Conservation (phyloP, 2,329 filamentous ascomycete species). For the Tolypocladium amazonense region DNA sequence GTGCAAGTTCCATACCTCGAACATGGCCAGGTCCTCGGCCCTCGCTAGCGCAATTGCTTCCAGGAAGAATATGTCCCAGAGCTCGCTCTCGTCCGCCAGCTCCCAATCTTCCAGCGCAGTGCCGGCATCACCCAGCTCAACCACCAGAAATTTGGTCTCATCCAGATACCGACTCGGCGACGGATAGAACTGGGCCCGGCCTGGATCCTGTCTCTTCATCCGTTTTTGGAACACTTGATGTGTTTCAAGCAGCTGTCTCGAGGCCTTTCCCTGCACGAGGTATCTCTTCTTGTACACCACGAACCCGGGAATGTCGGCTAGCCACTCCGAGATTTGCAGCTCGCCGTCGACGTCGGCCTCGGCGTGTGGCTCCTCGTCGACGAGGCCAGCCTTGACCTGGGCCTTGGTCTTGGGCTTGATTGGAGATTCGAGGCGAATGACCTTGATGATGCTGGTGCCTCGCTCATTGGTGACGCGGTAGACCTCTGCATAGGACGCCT, state of each 20-base stretch:
- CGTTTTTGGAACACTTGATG: conserved; percentile 46
- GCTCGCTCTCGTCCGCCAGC: conserved; percentile 35
- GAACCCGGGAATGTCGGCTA: conserved; percentile 54
- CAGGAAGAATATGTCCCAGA: conserved; percentile 55
- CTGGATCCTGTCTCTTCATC: conserved; percentile 44
- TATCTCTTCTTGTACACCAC: conserved; percentile 57
- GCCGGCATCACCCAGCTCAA: conserved; percentile 54
- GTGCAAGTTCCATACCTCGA: conserved; percentile 36
- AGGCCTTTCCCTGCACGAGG: conserved; percentile 44
- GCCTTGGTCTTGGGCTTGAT: conserved; percentile 47
- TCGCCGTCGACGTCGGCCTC: conserved; percentile 47
- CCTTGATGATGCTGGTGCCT: conserved; percentile 55
- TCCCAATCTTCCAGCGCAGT: conserved; percentile 47
- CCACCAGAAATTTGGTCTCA: conserved; percentile 47
- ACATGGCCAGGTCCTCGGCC: conserved; percentile 46
- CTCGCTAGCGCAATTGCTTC: conserved; percentile 49
- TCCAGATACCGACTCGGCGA: conserved; percentile 49
- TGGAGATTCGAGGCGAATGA: conserved; percentile 47
- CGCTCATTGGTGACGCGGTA: conserved; percentile 49
- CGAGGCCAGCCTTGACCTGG: conserved; percentile 40
- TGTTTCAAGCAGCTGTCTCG: conserved; percentile 44
- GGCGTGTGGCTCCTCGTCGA: conserved; percentile 48
- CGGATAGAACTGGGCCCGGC: conserved; percentile 49
- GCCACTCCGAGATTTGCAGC: conserved; percentile 51
- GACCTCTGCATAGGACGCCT: conserved; percentile 57